A percentile compares a stretch with the other conserved stretches of the same genome.
These are phyloP conservation scores for Coffea humblotiana DNA, from an alignment of 305 asterid species.

Conservation along the genomic window DNA sequence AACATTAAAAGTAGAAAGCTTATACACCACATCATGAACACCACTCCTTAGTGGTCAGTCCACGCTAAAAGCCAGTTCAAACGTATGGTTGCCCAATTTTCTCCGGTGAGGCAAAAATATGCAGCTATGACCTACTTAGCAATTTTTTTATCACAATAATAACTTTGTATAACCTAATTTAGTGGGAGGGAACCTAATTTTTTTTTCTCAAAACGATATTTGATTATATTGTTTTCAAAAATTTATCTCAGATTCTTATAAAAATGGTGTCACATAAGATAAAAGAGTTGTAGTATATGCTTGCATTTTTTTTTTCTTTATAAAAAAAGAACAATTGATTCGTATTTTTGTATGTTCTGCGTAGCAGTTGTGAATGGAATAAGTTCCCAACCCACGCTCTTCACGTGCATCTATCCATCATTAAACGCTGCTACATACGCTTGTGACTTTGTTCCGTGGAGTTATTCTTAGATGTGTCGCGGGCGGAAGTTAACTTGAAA, in stretches of 20 bases:
- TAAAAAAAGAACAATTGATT: neutral
- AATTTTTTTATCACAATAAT: no score
- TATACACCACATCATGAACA: no score
- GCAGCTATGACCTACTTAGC: no score
- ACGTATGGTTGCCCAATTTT: no score
- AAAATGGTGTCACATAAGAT: constrained; percentile 3
- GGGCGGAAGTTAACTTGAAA: neutral
- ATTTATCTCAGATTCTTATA: constrained; percentile 1
- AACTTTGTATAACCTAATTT: no score
- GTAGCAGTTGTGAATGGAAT: neutral
- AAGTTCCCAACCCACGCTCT: constrained; percentile 21
- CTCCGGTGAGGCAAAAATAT: no score
- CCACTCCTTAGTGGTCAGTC: no score
- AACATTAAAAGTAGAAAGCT: no score
- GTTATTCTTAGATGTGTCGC: neutral
- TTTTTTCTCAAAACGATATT: no score
- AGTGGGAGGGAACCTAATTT: no score
- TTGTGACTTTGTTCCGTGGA: neutral
- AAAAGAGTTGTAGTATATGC: neutral
- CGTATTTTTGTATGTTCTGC: neutral
- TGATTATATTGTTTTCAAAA: no score
- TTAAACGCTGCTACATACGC: neutral
- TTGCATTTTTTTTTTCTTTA: neutral
- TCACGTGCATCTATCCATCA: constrained; percentile 17
- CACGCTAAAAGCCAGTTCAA: no score